These are phyloP conservation scores for Calocybe gangraenosa DNA, from an alignment of 768 basidiomycete species.

Conservation along the genomic window DNA sequence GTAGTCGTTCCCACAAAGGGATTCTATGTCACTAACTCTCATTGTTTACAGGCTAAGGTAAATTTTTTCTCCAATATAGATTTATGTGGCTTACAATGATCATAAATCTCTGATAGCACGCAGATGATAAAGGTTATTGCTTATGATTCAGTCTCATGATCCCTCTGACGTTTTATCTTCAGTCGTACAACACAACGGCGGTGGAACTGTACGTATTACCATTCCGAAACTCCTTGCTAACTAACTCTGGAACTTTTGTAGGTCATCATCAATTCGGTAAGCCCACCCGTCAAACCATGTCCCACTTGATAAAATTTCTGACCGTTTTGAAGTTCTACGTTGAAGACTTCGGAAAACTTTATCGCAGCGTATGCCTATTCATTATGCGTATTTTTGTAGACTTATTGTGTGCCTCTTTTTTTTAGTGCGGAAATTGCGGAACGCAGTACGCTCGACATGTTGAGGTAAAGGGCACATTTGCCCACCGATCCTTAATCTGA, in stretches of 20 bases:
- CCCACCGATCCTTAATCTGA: not conserved
- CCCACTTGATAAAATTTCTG: not conserved
- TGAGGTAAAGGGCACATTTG: slow-evolving; percentile 6
- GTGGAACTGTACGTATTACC: slow-evolving; percentile 21
- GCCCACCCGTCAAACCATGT: slow-evolving; percentile 7
- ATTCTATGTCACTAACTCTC: not conserved
- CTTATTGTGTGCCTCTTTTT: not conserved
- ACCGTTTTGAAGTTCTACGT: slow-evolving; percentile 28
- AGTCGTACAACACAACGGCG: slow-evolving; percentile 36
- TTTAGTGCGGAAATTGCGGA: slow-evolving; percentile 29
- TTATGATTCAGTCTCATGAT: not conserved
- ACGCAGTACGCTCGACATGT: slow-evolving; percentile 26
- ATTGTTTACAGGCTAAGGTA: slow-evolving; percentile 24
- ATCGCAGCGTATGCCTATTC: slow-evolving; percentile 24
- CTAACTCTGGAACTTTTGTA: slow-evolving; percentile 1
- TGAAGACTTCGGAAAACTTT: slow-evolving; percentile 36
- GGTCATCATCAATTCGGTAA: slow-evolving; percentile 34
- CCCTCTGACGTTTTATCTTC: not conserved
- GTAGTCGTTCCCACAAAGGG: slow-evolving; percentile 4
- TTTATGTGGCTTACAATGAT: not conserved
- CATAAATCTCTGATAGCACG: slow-evolving; percentile 17
- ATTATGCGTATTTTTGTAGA: not conserved
- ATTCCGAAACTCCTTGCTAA: no score
- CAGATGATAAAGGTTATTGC: slow-evolving; percentile 25
- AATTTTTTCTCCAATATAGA: not conserved